Evolutionary conservation across 169 alveolate species (phyloP), one percentile per base, ranked within the genome.

Genomic region (Cryptosporidium ubiquitum): DNA sequence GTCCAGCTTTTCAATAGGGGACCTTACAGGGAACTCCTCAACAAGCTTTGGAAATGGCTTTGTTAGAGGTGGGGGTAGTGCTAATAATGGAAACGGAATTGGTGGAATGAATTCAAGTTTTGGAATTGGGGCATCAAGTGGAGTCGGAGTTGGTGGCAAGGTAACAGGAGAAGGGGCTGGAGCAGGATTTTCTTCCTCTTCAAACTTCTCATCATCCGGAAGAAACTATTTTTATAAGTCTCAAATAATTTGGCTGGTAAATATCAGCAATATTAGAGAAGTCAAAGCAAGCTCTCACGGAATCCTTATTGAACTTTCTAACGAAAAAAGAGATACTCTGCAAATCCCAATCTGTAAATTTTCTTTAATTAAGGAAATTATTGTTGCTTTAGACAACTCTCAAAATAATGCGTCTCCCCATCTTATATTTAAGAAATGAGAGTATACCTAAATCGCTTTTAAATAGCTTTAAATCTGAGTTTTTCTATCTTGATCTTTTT

Each of bases 231-330:
- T 31, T 26, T 73, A 73, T 26, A 73, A 73, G 35, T 73, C 85
- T 0, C 68, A 79, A 31, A 16, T 79, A 2, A n/a, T 79, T 37
- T 79, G 89, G 89, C 20, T 40, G 9, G 66, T 79, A 10, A 16
- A 79, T 42, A 79, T 64, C 12, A 39, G 44, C 47, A 31, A 61
- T n/a, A 64, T 79, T 16, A 33, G 61, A 29, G 73, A 58, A 79
- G 64, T 79, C 9, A 79, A 64, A 64, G 79, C 89, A 23, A 79
- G 89, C 26, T 79, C 89, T 61, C 89, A 79, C 26, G 89, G 89
- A 9, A 39, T 79, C 26, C 39, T 79, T 6, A 79, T 79, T 26
- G 85, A 73, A 37, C 42, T 73, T 31, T 51, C 71, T 3, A 37
- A 73, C 20, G 70, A 73, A 26, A 73, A 73, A 20, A 73, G 52